A percentile compares a stretch with the other conserved stretches of the same genome.
These are phyloP conservation scores for Gorgonomyces haynaldii DNA, from an alignment of 192 early-diverging fungal species.

Conservation along the genomic window DNA sequence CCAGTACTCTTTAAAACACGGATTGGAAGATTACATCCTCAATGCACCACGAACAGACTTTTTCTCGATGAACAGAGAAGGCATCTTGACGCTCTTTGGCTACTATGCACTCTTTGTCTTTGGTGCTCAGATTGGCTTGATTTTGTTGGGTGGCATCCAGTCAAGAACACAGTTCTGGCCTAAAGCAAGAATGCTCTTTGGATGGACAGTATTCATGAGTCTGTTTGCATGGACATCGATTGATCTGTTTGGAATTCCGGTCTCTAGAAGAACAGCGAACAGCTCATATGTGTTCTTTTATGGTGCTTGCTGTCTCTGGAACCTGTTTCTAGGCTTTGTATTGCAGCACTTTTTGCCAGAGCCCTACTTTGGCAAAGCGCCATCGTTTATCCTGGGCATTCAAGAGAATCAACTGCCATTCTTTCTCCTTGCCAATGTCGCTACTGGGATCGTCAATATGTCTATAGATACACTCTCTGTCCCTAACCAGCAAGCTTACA, in stretches of 20 bases:
- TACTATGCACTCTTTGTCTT: constrained; percentile 75
- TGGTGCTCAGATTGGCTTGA: constrained; percentile 59
- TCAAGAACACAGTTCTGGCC: not conserved
- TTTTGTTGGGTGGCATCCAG: constrained; percentile 39
- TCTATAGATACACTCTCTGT: constrained; percentile 63
- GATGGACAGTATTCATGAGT: not conserved
- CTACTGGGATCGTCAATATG: constrained; percentile 80
- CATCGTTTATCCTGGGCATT: constrained; percentile 51
- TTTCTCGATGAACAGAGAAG: constrained; percentile 81
- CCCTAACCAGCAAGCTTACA: constrained; percentile 7
- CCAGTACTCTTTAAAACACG: constrained; percentile 42
- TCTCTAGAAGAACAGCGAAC: constrained; percentile 32
- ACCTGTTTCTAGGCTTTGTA: constrained; percentile 48
- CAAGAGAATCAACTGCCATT: constrained; percentile 72
- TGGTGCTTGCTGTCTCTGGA: constrained; percentile 51
- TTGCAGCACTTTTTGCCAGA: constrained; percentile 31
- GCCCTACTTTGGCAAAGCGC: constrained; percentile 27
- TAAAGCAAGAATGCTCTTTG: constrained; percentile 24
- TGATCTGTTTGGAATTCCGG: not conserved
- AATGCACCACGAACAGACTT: constrained; percentile 58
- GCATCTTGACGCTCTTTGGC: constrained; percentile 72
- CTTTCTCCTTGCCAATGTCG: constrained; percentile 80
- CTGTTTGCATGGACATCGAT: not conserved
- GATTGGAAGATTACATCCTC: constrained; percentile 63
- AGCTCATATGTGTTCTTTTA: constrained; percentile 72